These are phyloP conservation scores for Suhomyces canberraensis DNA, from an alignment of 805 yeast genomes.

Conservation along the genomic window DNA sequence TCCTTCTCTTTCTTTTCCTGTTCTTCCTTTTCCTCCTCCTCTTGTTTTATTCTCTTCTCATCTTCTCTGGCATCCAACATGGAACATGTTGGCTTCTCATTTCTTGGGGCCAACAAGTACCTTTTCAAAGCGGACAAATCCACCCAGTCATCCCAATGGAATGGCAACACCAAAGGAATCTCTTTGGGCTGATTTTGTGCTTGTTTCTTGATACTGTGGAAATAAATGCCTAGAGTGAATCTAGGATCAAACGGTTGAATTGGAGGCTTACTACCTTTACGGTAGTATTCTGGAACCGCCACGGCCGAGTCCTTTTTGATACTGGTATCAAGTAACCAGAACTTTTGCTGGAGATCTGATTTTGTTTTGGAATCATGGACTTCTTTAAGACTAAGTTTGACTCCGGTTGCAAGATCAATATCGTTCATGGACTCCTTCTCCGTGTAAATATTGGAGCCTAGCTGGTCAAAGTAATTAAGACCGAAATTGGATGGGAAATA, in stretches of 20 bases:
- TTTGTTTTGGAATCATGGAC: constrained; percentile 13
- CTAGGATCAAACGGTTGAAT: constrained; percentile 26
- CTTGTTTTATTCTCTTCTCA: constrained; percentile 6
- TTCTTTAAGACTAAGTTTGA: constrained; percentile 7
- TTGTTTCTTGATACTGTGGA: constrained; percentile 10
- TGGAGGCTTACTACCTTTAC: constrained; percentile 9
- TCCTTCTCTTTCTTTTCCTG: constrained; percentile 8
- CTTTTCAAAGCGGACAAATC: constrained; percentile 42
- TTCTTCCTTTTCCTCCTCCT: constrained; percentile 8
- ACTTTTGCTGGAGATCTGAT: constrained; percentile 22
- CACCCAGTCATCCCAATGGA: constrained; percentile 58
- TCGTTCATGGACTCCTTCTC: neutral
- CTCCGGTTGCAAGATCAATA: neutral
- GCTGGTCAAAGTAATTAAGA: constrained; percentile 14
- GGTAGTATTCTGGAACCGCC: constrained; percentile 7
- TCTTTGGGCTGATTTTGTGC: constrained; percentile 2
- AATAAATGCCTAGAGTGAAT: constrained; percentile 22
- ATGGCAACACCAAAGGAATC: constrained; percentile 21
- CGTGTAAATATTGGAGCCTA: constrained; percentile 11
- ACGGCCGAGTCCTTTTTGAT: constrained; percentile 1
- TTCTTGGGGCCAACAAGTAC: constrained; percentile 7
- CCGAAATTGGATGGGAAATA: neutral
- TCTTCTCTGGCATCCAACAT: constrained; percentile 6
- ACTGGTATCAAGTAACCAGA: constrained; percentile 11
- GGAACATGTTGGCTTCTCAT: constrained; percentile 2